Base-by-base conservation (phyloP, 2,329 filamentous ascomycete genomes). In the Fusarium coicis region DNA sequence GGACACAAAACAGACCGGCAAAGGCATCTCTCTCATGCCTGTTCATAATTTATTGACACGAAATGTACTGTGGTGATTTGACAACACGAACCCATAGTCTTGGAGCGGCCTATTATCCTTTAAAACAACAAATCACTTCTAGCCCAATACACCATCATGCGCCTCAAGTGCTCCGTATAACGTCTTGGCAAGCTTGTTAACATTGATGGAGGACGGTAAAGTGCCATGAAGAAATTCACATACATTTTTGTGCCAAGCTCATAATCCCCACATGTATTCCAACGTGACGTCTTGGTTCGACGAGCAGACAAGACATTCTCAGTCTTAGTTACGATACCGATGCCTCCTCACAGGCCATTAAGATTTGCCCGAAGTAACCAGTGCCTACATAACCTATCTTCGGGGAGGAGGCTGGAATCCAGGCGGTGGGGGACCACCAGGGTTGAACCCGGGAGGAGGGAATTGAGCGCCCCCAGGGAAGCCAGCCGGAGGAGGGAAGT, bases 391-490 rank as follows among this genome's bases (percentile, higher is more conserved):
- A 76, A 74, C 68, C 75, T 85, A 90, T 85, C 88, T 84, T 82
- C 89, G 87, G 60, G 91, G 90, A 66, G 93, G 91, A 69, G 90
- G 91, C 83, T 94, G 92, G 84, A 96, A 96, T 72, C 93, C 93
- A 67, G 92, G 92, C 55, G 91, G 89, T 39, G 83, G 83, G 68
- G 89, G 89, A 75, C 85, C 84, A 68, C 82, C 81, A 62, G 86
- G 85, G 74, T 86, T 85, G 79, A 88, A 88, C 36, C 87, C 87
- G 37, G 86, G 85, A 44, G 87, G 85, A 52, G 85, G 85, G 78
- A 86, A 85, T 64, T 85, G 77, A 78, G 83, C 80, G 36, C 77
- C 80, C 60, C 78, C 79, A 53, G 83, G 84, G 79, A 87, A 89
- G 14, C 86, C 87, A 70, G 87, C 85, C 58, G 85, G 82, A 50